Evolutionary conservation across 2,329 filamentous ascomycete genomes (phyloP), one percentile per base, ranked within the genome.

Genomic region (Stachybotrys echinatus): DNA sequence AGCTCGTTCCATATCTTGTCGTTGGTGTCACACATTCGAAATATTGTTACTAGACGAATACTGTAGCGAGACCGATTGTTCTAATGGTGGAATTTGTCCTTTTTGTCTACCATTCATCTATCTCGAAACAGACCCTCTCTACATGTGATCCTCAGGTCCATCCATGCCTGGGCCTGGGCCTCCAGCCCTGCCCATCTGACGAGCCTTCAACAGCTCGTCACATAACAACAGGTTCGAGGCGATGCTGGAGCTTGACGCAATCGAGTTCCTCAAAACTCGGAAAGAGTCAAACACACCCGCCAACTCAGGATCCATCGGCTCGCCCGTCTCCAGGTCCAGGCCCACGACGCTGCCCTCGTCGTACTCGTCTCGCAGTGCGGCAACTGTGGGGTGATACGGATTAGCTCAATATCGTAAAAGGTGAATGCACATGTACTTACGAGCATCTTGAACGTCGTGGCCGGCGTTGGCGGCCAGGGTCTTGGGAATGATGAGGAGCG

Each of bases 251-350:
- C 91, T 94, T 31, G 92, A 96, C 3, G 94, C 91, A 55, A 99
- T 84, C 68, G 87, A 91, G 75, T 97, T 97, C 59, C 94, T 83
- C 61, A 99, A 72, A 34, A 99, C 94, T 51, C 94, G 83, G 83
- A 95, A 99, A 14, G 92, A 96, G 69, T 99, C 94, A 67, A 89
- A 99, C 8, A 99, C 87, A 61, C 94, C 94, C 66, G 89, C 88
- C 58, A 95, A 83, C 53, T 90, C 85, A 2, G 94, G 94, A 64
- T 97, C 94, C 92, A 97, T 97, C 2, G 92, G 87, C 64, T 94
- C 85, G 52, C 94, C 94, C 6, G 89, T 91, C 46, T 85, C 79
- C 50, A 99, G 77, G 66, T 97, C 88, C 55, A 99, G 75, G 19
- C 94, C 94, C 50, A 94, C 91, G 40, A 89, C 72, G 60, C 94